phyloP scores from a whole-genome alignment of 805 yeast genomes.

The Myxozyma sirexii region DNA sequence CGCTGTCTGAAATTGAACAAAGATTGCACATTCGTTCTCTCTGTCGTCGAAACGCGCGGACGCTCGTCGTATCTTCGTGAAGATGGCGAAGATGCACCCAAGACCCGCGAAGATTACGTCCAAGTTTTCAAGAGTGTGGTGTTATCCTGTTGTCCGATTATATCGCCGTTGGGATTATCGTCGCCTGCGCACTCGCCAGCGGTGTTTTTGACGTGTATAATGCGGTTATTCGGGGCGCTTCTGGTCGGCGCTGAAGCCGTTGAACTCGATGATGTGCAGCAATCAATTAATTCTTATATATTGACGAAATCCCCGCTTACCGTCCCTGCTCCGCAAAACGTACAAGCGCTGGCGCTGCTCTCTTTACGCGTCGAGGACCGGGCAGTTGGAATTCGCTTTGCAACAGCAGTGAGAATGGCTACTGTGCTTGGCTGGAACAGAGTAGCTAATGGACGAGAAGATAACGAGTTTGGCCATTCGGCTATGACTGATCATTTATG shows the following conservation, averaged over 20 bases:
- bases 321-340: slow-evolving; percentile 18
- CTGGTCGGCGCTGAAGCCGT: slow-evolving; percentile 1
- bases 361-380: slow-evolving; percentile 21
- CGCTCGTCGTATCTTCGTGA: slow-evolving; percentile 15
- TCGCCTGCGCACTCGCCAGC: slow-evolving; percentile 17
- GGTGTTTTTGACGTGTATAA: slow-evolving; percentile 17
- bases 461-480: background rate
- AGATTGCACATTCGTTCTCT: slow-evolving; percentile 23
- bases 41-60: slow-evolving; percentile 26
- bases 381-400: slow-evolving; percentile 12
- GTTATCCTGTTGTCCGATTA: slow-evolving; percentile 18
- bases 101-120: slow-evolving; percentile 7
- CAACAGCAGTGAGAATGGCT: slow-evolving; percentile 24
- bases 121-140: slow-evolving; percentile 12
- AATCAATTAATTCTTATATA: slow-evolving; percentile 18
- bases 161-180: slow-evolving; percentile 14
- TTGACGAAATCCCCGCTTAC: slow-evolving; percentile 21
- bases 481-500: slow-evolving; percentile 21
- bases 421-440: slow-evolving; percentile 21
- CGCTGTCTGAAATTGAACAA: slow-evolving; percentile 20
- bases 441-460: background rate
- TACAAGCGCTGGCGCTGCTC: slow-evolving; percentile 22
- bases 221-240: slow-evolving; percentile 24
- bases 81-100: slow-evolving; percentile 1
- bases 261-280: slow-evolving; percentile 7